Conservation (phyloP, 1,284 basidiomycete species). For the Meira nashicola region DNA sequence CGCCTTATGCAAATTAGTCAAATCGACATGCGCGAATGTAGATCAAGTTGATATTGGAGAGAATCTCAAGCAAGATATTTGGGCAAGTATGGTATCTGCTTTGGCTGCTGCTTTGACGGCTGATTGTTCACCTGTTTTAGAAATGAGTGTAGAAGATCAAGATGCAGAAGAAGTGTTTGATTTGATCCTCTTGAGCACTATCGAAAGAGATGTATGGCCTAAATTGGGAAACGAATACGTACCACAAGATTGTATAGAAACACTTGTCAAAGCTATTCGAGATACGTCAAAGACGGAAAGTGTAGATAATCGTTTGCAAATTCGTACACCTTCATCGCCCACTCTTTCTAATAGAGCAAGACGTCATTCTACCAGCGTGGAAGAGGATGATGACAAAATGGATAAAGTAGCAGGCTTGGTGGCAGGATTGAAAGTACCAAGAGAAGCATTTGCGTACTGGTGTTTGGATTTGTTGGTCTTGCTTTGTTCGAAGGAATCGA, state of each 20-base stretch:
- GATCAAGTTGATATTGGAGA: background rate
- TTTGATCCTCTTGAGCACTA: background rate
- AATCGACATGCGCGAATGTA: background rate
- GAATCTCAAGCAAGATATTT: background rate
- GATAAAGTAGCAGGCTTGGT: background rate
- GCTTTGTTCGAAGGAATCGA: background rate
- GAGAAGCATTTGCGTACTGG: slow-evolving; percentile 2
- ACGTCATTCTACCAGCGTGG: background rate
- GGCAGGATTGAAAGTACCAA: background rate
- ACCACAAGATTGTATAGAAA: background rate
- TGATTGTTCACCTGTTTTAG: background rate
- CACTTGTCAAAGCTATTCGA: background rate
- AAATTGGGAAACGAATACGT: background rate
- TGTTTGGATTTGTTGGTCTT: background rate
- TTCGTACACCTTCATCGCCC: background rate
- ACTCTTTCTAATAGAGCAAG: background rate
- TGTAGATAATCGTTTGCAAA: background rate
- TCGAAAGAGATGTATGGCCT: background rate
- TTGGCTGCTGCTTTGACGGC: background rate
- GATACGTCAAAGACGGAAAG: background rate
- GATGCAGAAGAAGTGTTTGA: slow-evolving; percentile 4
- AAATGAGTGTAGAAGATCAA: background rate
- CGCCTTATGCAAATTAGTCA: background rate
- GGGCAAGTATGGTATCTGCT: background rate
- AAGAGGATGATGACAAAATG: background rate